A percentile compares a stretch with the other conserved stretches of the same genome.
These are phyloP conservation scores for Helotiales sp. DNA, from an alignment of 2,329 filamentous ascomycete species.

Conservation along the genomic window DNA sequence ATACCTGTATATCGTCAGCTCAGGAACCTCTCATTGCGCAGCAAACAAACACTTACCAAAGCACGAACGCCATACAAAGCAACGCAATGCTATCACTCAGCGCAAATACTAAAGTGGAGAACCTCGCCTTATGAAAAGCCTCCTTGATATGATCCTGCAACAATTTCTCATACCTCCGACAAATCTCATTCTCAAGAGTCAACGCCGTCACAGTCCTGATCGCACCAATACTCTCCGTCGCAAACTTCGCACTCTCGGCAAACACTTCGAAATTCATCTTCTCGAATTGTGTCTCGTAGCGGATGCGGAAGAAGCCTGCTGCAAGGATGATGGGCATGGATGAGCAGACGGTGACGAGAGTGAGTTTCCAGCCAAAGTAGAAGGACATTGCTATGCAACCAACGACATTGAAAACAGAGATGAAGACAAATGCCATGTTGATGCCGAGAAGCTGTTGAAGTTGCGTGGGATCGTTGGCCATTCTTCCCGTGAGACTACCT, in stretches of 20 bases:
- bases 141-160: conserved; percentile 47
- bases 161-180: conserved; percentile 47
- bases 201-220: conserved; percentile 34
- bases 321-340: conserved; percentile 50
- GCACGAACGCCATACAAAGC: conserved; percentile 57
- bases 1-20: conserved; percentile 38
- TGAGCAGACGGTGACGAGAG: conserved; percentile 65
- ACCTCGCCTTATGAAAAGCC: conserved; percentile 48
- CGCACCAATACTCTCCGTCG: conserved; percentile 60
- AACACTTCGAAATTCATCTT: conserved; percentile 58
- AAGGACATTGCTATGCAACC: conserved; percentile 68
- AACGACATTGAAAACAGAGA: conserved; percentile 64
- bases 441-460: conserved; percentile 50
- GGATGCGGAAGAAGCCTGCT: conserved; percentile 47
- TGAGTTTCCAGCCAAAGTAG: conserved; percentile 74
- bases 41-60: conserved; percentile 37
- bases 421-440: conserved; percentile 54
- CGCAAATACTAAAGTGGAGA: conserved; percentile 52
- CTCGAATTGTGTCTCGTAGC: conserved; percentile 55
- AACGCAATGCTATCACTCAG: conserved; percentile 56
- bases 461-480: conserved; percentile 49
- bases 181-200: conserved; percentile 60
- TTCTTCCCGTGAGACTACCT: conserved; percentile 46
- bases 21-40: neutral
- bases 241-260: conserved; percentile 61